phyloP scores from a whole-genome alignment of 139 green algal genomes.

The Eudorina sp. region DNA sequence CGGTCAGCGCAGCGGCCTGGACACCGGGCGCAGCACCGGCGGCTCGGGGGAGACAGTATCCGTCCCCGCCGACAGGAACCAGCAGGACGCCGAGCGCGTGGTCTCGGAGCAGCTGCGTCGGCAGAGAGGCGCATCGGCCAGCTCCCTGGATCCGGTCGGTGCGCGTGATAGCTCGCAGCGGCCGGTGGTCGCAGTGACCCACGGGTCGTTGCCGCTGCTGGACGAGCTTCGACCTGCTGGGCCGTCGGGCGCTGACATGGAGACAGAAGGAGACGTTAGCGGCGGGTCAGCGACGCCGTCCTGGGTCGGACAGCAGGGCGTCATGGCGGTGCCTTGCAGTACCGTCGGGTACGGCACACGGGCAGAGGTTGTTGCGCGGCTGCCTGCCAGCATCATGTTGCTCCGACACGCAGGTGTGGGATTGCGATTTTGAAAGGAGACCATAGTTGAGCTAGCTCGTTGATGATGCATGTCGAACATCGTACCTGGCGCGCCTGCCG shows the following conservation, averaged over 20 bases:
- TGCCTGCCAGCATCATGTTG: constrained; percentile 60
- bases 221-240: neutral
- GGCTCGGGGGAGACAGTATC: no score
- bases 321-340: constrained; percentile 4
- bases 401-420: constrained; percentile 54
- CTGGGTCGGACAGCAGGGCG: neutral
- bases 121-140: neutral
- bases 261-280: neutral
- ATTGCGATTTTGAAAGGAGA: neutral
- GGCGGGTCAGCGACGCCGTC: neutral
- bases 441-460: neutral
- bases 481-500: no score
- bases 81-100: constrained; percentile 1
- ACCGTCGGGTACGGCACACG: constrained; percentile 41
- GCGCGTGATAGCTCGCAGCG: neutral
- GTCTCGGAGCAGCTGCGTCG: neutral
- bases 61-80: no score
- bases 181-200: neutral
- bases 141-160: neutral
- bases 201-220: neutral
- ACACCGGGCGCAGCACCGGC: no score
- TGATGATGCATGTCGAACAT: no score
- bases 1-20: no score
- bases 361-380: constrained; percentile 20
- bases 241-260: neutral